Base-by-base conservation (phyloP, 805 yeast genomes). In the Scheffersomyces amazonensis region DNA sequence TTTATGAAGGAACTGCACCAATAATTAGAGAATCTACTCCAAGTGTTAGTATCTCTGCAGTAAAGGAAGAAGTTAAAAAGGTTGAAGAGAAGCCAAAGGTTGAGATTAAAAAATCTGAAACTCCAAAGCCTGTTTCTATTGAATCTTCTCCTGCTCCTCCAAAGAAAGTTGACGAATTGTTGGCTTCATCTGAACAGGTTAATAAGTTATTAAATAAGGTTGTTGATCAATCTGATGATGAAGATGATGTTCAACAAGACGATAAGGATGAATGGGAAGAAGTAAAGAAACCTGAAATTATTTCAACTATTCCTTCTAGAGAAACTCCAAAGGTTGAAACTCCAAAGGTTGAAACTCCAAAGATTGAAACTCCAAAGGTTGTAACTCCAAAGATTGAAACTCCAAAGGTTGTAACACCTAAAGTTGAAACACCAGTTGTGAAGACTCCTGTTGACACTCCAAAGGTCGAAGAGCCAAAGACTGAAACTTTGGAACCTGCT, bases 1-100 rank as follows among this genome's bases (percentile, higher is more conserved):
- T 90, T 13, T 91, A 76, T 58, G 91, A 89, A n/a, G 95, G 95
- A 16, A 58, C 76, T 3, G 76, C 71, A 24, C 80, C 87, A 23
- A 57, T 68, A 16, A 62, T 75, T 28, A 64, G 58, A 31, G 67
- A 66, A 35, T 60, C 77, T 2, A 58, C 53, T 10, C 68, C 72
- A 15, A 63, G 61, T 6, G 53, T 56, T 23, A 40, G 48, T 23
- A 53, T 64, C 9, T 52, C 63, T 17, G 58, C 44, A 11, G 52
- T 42, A 11, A 60, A 58, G 39, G 51, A 54, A 37, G 50, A 39
- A 39, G 47, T 44, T n/a, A 52, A 51, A 31, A 42, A 44, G 34
- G 54, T 46, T 34, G 49, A 46, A 33, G 36, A 47, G 34, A 39
- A 41, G 17, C 34, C 39, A 16, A 39, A 50, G 32, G 46, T 31